Evolutionary conservation across 176 grass and related monocot genomes (phyloP).

Genomic region (Carex littledalei): DNA sequence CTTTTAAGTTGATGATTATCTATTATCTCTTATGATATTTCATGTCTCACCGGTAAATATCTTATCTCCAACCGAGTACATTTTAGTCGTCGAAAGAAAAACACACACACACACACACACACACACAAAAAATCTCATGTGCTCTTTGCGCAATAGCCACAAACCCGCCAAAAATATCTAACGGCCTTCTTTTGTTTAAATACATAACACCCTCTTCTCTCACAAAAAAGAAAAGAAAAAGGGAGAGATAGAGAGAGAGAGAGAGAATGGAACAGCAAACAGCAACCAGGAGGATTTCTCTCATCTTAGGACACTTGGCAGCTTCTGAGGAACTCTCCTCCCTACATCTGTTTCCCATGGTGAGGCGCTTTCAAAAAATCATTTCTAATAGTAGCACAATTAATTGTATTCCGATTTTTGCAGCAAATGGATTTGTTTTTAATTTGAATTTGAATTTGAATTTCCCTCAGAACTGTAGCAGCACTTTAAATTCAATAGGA

Average conservation of each 20-base stretch:
- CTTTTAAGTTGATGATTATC: not conserved
- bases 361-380: not conserved
- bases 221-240: not conserved
- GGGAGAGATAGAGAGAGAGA: too few relatives aligned
- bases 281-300: constrained; percentile 18
- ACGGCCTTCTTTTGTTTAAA: constrained; percentile 22
- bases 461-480: constrained; percentile 30
- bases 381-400: too few relatives aligned
- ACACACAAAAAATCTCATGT: not conserved
- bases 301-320: constrained; percentile 23
- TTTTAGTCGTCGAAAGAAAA: not conserved
- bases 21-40: not conserved
- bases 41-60: not conserved
- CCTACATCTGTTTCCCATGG: constrained; percentile 24
- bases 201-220: not conserved
- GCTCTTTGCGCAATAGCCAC: constrained; percentile 3
- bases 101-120: too few relatives aligned
- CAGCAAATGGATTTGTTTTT: not conserved
- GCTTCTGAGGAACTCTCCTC: constrained; percentile 6
- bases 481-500: constrained; percentile 25
- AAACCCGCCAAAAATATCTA: constrained; percentile 26
- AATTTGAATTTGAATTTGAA: not conserved
- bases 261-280: constrained; percentile 26
- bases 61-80: not conserved
- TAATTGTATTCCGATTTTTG: too few relatives aligned